phyloP scores from a whole-genome alignment of 73 alveolate species.

The Tetrahymena elliotti region DNA sequence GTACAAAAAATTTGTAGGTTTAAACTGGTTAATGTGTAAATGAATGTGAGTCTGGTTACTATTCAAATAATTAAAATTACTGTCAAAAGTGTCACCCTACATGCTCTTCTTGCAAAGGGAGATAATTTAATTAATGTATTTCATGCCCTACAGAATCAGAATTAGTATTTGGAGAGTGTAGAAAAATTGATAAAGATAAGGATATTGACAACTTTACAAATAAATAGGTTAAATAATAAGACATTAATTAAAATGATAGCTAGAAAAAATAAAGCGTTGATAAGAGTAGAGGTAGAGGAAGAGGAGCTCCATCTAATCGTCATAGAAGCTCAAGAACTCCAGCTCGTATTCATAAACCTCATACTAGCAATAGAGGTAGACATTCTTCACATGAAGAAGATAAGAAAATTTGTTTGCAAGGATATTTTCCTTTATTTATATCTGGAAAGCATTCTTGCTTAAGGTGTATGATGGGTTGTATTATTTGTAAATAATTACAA shows the following conservation, averaged over 20 bases:
- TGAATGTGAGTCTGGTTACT: not conserved
- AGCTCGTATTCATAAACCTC: not conserved
- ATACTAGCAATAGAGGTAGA: not conserved
- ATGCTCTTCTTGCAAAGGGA: not conserved
- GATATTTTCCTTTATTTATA: not conserved
- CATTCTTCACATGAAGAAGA: not conserved
- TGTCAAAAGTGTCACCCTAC: not conserved
- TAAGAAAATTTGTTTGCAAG: not conserved
- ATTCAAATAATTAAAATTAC: not conserved
- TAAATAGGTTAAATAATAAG: no score
- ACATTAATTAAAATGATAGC: no score
- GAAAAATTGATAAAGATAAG: no score
- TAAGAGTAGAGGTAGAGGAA: not conserved
- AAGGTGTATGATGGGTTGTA: not conserved
- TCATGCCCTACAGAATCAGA: not conserved
- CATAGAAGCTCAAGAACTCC: not conserved
- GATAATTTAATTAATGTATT: not conserved
- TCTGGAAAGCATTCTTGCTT: not conserved
- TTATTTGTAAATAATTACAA: not conserved
- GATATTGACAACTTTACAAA: no score
- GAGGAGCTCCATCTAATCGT: not conserved
- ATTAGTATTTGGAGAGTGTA: not conserved
- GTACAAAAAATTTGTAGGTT: not conserved
- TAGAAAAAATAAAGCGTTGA: not conserved
- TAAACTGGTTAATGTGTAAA: not conserved